A percentile compares a stretch with the other conserved stretches of the same genome.
Conservation (phyloP, 257 asterid species). For the Datura wrightii region DNA sequence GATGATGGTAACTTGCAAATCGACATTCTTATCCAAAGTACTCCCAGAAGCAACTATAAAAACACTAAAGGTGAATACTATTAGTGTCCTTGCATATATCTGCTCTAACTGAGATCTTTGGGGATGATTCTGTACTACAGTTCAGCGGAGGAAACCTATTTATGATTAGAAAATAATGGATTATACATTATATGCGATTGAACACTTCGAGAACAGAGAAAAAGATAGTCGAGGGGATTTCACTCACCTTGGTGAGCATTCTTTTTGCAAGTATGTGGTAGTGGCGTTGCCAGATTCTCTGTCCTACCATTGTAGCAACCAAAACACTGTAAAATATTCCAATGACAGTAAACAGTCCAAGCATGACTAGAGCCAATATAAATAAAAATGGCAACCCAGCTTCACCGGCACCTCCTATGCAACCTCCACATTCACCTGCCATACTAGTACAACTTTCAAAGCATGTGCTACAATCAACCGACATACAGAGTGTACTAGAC, state of each 20-base stretch:
- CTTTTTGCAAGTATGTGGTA: conserved; percentile 95
- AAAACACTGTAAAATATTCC: conserved; percentile 89
- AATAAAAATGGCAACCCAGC: conserved; percentile 85
- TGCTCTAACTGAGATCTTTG: not conserved
- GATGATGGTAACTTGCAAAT: not conserved
- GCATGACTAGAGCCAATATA: conserved; percentile 75
- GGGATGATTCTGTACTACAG: not conserved
- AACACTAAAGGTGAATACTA: not conserved
- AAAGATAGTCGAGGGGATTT: conserved; percentile 2
- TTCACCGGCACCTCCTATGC: conserved; percentile 98
- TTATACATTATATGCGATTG: not conserved
- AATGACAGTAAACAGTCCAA: conserved; percentile 82
- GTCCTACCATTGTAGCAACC: conserved; percentile 95
- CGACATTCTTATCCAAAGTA: not conserved
- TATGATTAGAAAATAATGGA: not conserved
- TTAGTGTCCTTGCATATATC: not conserved
- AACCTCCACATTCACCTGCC: conserved; percentile 85
- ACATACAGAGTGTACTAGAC: conserved; percentile 97
- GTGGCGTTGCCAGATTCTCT: conserved; percentile 97
- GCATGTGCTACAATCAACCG: conserved; percentile 96
- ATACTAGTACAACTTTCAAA: conserved; percentile 86
- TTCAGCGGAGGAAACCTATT: not conserved
- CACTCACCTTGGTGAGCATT: conserved; percentile 89
- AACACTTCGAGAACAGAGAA: not conserved
- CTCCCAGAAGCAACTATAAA: not conserved